phyloP scores from a whole-genome alignment of 176 grass and related monocot genomes.

The Avena atlantica region DNA sequence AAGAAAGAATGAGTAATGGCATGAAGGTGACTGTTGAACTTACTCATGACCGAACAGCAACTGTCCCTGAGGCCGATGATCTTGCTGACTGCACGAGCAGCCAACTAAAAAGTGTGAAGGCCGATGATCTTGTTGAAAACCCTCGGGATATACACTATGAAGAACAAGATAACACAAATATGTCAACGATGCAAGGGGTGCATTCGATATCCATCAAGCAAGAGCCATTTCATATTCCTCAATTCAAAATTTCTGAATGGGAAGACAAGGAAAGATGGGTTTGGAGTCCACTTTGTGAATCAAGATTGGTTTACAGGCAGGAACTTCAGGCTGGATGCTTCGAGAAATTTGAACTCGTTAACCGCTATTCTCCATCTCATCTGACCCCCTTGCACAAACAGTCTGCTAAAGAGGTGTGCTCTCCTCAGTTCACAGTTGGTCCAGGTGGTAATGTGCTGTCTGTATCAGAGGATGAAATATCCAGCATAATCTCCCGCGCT shows the following conservation, averaged over 20 bases:
- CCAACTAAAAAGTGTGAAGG: background rate
- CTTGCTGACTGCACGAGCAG: background rate
- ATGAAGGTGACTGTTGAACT: conserved; percentile 40
- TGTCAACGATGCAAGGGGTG: background rate
- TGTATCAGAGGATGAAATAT: conserved; percentile 69
- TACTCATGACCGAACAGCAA: conserved; percentile 31
- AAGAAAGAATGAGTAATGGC: conserved; percentile 24
- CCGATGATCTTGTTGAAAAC: conserved; percentile 15
- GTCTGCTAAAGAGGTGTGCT: conserved; percentile 32
- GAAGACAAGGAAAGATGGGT: conserved; percentile 40
- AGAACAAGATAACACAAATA: conserved; percentile 18
- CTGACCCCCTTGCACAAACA: conserved; percentile 48
- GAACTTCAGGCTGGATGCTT: conserved; percentile 46
- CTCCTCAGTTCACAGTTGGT: conserved; percentile 51
- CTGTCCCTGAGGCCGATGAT: conserved; percentile 3
- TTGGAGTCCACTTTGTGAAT: conserved; percentile 39
- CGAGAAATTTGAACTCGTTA: conserved; percentile 65
- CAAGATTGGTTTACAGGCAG: conserved; percentile 50
- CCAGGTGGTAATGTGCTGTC: conserved; percentile 58
- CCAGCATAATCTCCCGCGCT: conserved; percentile 63
- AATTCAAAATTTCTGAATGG: background rate
- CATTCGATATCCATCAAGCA: background rate
- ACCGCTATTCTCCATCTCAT: conserved; percentile 56
- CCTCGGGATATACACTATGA: background rate
- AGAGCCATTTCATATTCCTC: background rate